These are phyloP conservation scores for Coprinopsis cinerea DNA, from an alignment of 768 basidiomycete species.

Conservation along the genomic window DNA sequence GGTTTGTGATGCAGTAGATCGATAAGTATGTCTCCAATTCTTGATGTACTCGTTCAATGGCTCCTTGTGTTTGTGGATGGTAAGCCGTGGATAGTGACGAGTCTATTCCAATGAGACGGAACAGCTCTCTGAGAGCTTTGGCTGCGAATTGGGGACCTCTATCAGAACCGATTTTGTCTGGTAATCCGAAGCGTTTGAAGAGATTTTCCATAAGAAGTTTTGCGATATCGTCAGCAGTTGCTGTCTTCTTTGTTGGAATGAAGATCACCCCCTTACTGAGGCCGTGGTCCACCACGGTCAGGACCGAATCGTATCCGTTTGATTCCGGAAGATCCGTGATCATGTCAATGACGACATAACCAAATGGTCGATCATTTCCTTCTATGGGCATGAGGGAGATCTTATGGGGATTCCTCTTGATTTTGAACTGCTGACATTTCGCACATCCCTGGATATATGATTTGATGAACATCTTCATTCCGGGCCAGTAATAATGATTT, in stretches of 20 bases:
- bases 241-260: constrained; percentile 15
- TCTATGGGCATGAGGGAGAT: not conserved
- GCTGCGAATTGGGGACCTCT: constrained; percentile 15
- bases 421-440: constrained; percentile 16
- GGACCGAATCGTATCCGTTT: constrained; percentile 15
- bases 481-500: constrained; percentile 18
- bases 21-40: constrained; percentile 9
- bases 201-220: not conserved
- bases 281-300: constrained; percentile 21
- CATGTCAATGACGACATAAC: constrained; percentile 14
- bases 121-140: constrained; percentile 11
- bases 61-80: constrained; percentile 11
- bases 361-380: constrained; percentile 4
- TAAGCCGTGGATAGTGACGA: constrained; percentile 11
- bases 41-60: constrained; percentile 8
- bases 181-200: constrained; percentile 9
- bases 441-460: constrained; percentile 19
- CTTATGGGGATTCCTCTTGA: not conserved
- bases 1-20: not conserved
- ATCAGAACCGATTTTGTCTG: constrained; percentile 12
- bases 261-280: constrained; percentile 22
- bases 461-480: constrained; percentile 13
- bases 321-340: constrained; percentile 15
- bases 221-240: constrained; percentile 4
- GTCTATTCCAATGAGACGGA: constrained; percentile 11